These are phyloP conservation scores for Parsonsia alboflavescens DNA, from an alignment of 257 asterid genomes.

Conservation along the genomic window DNA sequence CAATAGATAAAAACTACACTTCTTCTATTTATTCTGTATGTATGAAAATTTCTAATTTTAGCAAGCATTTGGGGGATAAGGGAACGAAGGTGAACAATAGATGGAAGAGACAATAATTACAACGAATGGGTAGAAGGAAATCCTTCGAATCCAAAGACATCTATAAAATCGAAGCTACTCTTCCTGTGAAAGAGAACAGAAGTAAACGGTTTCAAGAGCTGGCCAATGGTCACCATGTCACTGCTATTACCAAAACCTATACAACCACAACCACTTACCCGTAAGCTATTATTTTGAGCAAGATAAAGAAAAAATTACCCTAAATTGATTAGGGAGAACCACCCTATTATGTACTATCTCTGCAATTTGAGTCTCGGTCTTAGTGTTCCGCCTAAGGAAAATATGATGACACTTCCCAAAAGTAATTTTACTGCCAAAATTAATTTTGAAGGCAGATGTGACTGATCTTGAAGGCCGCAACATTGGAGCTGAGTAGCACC, in stretches of 20 bases:
- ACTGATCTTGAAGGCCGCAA: too few relatives aligned
- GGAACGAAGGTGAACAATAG: neutral
- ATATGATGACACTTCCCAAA: neutral
- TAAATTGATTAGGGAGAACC: neutral
- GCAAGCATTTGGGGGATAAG: neutral
- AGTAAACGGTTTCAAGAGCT: slow-evolving; percentile 67
- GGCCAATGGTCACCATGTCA: slow-evolving; percentile 71
- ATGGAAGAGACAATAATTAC: slow-evolving; percentile 26
- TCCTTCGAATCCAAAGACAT: slow-evolving; percentile 65
- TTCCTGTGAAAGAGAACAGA: slow-evolving; percentile 49
- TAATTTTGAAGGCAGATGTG: too few relatives aligned
- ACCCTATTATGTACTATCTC: slow-evolving; percentile 25
- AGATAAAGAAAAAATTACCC: neutral
- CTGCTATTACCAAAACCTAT: slow-evolving; percentile 77
- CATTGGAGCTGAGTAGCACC: too few relatives aligned
- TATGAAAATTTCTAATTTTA: neutral
- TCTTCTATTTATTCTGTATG: neutral
- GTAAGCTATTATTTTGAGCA: neutral
- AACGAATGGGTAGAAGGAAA: slow-evolving; percentile 92
- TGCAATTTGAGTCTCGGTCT: neutral
- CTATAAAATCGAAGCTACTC: slow-evolving; percentile 42
- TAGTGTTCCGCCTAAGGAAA: neutral
- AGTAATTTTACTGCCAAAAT: neutral
- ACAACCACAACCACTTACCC: neutral
- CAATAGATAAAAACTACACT: slow-evolving; percentile 5